Evolutionary conservation across 495 filamentous ascomycete species (phyloP).

Genomic region (Aspergillus diversus): DNA sequence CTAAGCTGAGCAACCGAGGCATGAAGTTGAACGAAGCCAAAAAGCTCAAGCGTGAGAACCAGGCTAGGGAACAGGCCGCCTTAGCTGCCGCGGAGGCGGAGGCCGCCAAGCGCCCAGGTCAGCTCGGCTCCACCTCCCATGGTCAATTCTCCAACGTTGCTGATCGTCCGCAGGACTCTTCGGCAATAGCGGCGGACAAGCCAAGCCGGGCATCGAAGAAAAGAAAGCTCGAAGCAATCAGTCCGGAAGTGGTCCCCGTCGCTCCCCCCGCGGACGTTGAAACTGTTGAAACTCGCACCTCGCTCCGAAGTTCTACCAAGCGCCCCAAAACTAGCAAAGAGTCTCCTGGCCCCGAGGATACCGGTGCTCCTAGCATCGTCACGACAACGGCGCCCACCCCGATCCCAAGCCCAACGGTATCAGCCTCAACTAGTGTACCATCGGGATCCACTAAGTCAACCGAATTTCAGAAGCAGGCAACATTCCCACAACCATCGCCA

Average conservation of each 20-base stretch:
- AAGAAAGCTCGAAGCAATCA: constrained; percentile 33
- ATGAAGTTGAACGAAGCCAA: constrained; percentile 94
- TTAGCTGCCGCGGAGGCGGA: constrained; percentile 61
- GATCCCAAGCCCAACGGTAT: constrained; percentile 25
- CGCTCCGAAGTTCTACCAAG: constrained; percentile 29
- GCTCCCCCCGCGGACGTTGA: constrained; percentile 22
- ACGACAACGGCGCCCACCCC: constrained; percentile 28
- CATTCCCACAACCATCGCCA: constrained; percentile 37
- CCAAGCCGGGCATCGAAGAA: constrained; percentile 34
- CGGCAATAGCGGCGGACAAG: constrained; percentile 20
- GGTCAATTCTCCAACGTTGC: constrained; percentile 18
- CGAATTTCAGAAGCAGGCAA: constrained; percentile 26
- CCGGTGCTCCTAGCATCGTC: constrained; percentile 26
- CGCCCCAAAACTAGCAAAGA: constrained; percentile 29
- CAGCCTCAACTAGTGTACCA: constrained; percentile 10
- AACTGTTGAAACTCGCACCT: constrained; percentile 21
- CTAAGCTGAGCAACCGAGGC: constrained; percentile 73
- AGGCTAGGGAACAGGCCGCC: constrained; percentile 63
- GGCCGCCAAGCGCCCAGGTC: constrained; percentile 58
- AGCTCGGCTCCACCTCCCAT: constrained; percentile 19
- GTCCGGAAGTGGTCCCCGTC: constrained; percentile 24
- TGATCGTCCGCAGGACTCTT: constrained; percentile 20
- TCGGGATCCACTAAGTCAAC: constrained; percentile 12
- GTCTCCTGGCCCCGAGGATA: constrained; percentile 24
- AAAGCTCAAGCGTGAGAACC: constrained; percentile 79